Conservation (phyloP, 139 green algal species). For the Micractinium sp. region DNA sequence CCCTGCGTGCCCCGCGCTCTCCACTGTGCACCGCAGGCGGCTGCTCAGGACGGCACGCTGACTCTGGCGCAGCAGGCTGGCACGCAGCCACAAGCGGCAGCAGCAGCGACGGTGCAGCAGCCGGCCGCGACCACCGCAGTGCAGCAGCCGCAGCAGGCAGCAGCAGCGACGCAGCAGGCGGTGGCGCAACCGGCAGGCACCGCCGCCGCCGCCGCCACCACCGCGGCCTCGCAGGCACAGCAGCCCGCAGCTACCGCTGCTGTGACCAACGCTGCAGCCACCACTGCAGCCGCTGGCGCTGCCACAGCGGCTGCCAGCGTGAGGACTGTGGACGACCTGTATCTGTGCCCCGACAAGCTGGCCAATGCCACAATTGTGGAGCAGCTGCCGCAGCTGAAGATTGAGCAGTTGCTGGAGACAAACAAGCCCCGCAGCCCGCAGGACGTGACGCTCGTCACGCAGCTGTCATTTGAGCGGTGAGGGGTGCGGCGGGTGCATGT, state of each 20-base stretch:
- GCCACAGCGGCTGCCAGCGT: background rate
- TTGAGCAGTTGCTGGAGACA: constrained; percentile 38
- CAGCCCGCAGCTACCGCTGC: background rate
- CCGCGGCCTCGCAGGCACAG: too few species aligned
- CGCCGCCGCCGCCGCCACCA: background rate
- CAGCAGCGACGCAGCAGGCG: constrained; percentile 6
- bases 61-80: constrained; percentile 14
- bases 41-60: background rate
- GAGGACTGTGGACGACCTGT: constrained; percentile 44
- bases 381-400: constrained; percentile 46
- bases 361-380: constrained; percentile 17
- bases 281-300: background rate
- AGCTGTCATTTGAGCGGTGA: constrained; percentile 52
- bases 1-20: too few species aligned
- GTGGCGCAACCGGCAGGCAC: background rate
- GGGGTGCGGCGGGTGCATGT: background rate
- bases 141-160: constrained; percentile 14
- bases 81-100: constrained; percentile 17
- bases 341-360: constrained; percentile 25
- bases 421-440: constrained; percentile 26
- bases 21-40: background rate
- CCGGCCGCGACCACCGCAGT: background rate
- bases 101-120: background rate
- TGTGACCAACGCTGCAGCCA: background rate
- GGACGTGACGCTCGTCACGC: constrained; percentile 56